A percentile compares a stretch with the other conserved stretches of the same genome.
These are phyloP conservation scores for Kwoniella dejecticola DNA, from an alignment of 768 basidiomycete genomes.

Conservation along the genomic window DNA sequence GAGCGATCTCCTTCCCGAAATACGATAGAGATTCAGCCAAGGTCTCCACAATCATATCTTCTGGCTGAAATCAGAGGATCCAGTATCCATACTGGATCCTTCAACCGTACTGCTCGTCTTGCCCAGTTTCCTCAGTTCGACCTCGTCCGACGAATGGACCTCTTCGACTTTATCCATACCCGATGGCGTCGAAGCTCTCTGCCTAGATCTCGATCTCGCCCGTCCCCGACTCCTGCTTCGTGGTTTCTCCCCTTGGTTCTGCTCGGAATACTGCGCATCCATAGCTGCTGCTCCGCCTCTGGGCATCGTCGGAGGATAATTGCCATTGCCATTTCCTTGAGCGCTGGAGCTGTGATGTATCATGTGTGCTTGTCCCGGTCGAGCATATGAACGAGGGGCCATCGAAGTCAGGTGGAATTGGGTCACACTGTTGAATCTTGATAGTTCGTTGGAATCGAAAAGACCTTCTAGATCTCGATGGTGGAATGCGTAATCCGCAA, in stretches of 20 bases:
- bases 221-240: constrained; percentile 2
- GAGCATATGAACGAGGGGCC: constrained; percentile 5
- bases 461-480: constrained; percentile 52
- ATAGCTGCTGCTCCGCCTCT: constrained; percentile 12
- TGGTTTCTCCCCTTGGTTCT: constrained; percentile 3
- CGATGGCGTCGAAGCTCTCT: constrained; percentile 5
- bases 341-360: not conserved
- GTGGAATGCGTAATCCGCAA: constrained; percentile 53
- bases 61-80: constrained; percentile 1
- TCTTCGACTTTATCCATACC: constrained; percentile 18
- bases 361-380: constrained; percentile 2
- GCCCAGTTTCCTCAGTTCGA: constrained; percentile 2
- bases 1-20: not conserved
- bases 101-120: not conserved
- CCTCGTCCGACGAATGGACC: constrained; percentile 12
- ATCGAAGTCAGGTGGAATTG: constrained; percentile 17
- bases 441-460: constrained; percentile 26
- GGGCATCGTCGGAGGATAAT: constrained; percentile 19
- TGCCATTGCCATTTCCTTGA: not conserved
- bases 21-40: not conserved
- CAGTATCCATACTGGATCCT: not conserved
- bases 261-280: not conserved
- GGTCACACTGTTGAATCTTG: constrained; percentile 15
- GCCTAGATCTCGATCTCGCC: not conserved
- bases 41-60: not conserved